These are phyloP conservation scores for Amoeboaphelidium protococcarum DNA, from an alignment of 371 early-diverging fungal species.

Conservation along the genomic window DNA sequence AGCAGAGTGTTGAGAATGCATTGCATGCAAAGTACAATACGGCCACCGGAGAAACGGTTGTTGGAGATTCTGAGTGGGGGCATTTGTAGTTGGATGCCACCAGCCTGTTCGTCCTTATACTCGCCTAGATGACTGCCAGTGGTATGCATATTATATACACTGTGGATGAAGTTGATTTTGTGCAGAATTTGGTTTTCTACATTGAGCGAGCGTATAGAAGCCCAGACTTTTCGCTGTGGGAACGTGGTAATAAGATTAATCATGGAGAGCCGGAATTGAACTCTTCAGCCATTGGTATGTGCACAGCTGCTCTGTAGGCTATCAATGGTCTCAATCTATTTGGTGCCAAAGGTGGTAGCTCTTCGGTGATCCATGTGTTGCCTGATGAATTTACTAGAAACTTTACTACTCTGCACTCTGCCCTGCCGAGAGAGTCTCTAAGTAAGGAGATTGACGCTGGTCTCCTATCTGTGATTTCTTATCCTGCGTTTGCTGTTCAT, in stretches of 20 bases:
- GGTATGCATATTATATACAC: constrained; percentile 50
- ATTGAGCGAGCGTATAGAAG: constrained; percentile 44
- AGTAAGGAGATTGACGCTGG: constrained; percentile 76
- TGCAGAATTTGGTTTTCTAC: constrained; percentile 70
- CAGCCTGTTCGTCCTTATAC: constrained; percentile 34
- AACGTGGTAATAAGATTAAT: constrained; percentile 67
- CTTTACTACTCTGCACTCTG: constrained; percentile 43
- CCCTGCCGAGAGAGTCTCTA: constrained; percentile 62
- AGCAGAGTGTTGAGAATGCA: constrained; percentile 33
- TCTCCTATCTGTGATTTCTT: constrained; percentile 53
- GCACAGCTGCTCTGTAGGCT: constrained; percentile 54
- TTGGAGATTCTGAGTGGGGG: constrained; percentile 61
- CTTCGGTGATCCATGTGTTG: constrained; percentile 48
- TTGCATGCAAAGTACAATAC: constrained; percentile 77
- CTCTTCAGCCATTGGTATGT: constrained; percentile 69
- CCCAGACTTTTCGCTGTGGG: constrained; percentile 76
- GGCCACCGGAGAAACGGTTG: constrained; percentile 52
- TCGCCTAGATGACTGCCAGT: constrained; percentile 63
- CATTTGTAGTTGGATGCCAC: constrained; percentile 20
- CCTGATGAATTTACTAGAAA: constrained; percentile 69
- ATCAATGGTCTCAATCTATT: constrained; percentile 67
- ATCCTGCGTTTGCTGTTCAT: constrained; percentile 62
- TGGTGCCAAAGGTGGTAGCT: constrained; percentile 48
- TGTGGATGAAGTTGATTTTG: constrained; percentile 62
- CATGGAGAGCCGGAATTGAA: constrained; percentile 67